These are phyloP conservation scores for Castanospermum australe DNA, from an alignment of 306 rosid genomes.

Conservation along the genomic window DNA sequence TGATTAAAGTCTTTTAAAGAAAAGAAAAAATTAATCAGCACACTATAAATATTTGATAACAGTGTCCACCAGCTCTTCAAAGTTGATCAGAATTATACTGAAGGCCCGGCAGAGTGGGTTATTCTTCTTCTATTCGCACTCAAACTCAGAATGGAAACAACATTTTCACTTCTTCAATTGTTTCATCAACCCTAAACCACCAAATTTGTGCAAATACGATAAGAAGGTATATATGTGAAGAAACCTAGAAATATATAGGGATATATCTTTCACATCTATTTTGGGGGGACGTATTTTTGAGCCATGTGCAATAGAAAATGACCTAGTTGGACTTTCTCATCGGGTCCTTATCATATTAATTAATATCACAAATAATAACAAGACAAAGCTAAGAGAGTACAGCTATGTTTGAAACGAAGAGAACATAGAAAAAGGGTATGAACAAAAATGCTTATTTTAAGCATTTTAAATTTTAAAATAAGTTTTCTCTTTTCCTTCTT, in stretches of 20 bases:
- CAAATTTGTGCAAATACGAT: background rate
- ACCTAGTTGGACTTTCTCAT: slow-evolving; percentile 25
- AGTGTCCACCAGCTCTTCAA: slow-evolving; percentile 19
- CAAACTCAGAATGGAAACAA: background rate
- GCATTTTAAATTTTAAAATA: too few species aligned
- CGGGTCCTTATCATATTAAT: slow-evolving; percentile 25
- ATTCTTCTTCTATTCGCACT: background rate
- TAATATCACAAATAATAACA: slow-evolving; percentile 18
- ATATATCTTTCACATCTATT: background rate
- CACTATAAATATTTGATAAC: slow-evolving; percentile 29
- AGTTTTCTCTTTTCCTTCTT: too few species aligned
- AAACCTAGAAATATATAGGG: slow-evolving; percentile 4
- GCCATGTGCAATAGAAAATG: slow-evolving; percentile 32
- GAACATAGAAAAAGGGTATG: too few species aligned
- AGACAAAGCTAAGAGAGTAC: slow-evolving; percentile 23
- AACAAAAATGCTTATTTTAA: too few species aligned
- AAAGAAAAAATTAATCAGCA: background rate
- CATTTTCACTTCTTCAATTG: background rate
- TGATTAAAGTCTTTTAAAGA: too few species aligned
- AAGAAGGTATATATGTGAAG: background rate
- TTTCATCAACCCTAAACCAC: slow-evolving; percentile 17
- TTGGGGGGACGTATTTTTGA: background rate
- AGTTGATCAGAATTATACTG: background rate
- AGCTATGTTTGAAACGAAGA: too few species aligned
- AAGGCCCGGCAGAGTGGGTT: background rate